phyloP scores from a whole-genome alignment of 805 yeast species.

The Kuraishia capsulata region DNA sequence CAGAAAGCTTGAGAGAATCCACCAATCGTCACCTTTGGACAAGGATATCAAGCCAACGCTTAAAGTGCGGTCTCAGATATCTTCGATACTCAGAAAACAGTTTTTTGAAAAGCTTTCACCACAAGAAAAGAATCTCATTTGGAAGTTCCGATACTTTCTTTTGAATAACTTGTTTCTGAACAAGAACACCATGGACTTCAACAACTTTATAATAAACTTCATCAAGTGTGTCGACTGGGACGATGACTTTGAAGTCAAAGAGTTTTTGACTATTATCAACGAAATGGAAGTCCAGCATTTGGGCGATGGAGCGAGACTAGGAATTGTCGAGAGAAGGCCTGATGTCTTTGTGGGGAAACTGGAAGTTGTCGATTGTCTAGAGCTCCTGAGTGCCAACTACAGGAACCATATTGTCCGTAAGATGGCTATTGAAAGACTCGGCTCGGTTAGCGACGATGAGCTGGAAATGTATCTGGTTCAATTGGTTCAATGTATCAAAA shows the following conservation, averaged over 20 bases:
- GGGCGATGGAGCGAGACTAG: background rate
- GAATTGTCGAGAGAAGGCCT: constrained; percentile 5
- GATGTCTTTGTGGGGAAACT: constrained; percentile 22
- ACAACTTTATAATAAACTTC: constrained; percentile 44
- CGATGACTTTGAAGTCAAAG: constrained; percentile 70
- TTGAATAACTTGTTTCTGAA: constrained; percentile 38
- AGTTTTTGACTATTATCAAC: constrained; percentile 44
- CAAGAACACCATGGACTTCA: constrained; percentile 22
- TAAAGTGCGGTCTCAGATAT: constrained; percentile 64
- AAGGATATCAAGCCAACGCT: constrained; percentile 85
- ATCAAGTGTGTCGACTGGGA: constrained; percentile 85
- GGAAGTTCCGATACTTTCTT: constrained; percentile 84
- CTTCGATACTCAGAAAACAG: constrained; percentile 62
- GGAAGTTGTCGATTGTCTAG: constrained; percentile 40
- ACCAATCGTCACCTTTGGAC: constrained; percentile 69
- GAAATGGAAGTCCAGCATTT: constrained; percentile 13
- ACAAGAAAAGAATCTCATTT: constrained; percentile 75
- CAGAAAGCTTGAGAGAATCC: constrained; percentile 75
- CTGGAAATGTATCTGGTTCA: constrained; percentile 77
- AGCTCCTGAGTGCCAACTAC: constrained; percentile 72
- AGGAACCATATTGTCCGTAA: constrained; percentile 65
- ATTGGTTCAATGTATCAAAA: constrained; percentile 83
- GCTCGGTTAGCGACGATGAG: constrained; percentile 72
- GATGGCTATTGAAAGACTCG: constrained; percentile 80
- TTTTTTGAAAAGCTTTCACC: constrained; percentile 77